Percentiles rank a stretch among this genome's conserved stretches.
These are phyloP conservation scores for Lecanicillium sp. DNA, from an alignment of 2,329 filamentous ascomycete genomes.

Conservation along the genomic window DNA sequence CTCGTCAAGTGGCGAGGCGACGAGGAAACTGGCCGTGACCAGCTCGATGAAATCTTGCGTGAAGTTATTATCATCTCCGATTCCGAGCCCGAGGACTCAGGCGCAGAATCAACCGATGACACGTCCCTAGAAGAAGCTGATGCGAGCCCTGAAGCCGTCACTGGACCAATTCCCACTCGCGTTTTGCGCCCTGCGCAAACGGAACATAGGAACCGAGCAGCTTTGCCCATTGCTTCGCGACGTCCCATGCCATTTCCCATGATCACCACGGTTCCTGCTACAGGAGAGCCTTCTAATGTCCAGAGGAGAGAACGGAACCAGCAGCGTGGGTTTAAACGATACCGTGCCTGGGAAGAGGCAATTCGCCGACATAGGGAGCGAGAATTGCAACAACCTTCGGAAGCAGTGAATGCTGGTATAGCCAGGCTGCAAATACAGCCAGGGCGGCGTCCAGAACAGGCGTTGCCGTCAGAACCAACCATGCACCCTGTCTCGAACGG, in stretches of 20 bases:
- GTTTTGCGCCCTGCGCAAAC: too few relatives aligned
- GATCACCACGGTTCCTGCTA: too few relatives aligned
- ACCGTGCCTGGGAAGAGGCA: slow-evolving; percentile 35
- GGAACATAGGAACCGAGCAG: too few relatives aligned
- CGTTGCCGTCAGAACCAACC: too few relatives aligned
- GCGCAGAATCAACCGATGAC: slow-evolving; percentile 24
- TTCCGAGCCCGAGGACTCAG: slow-evolving; percentile 39
- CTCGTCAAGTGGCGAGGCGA: slow-evolving; percentile 67
- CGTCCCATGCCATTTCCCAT: too few relatives aligned
- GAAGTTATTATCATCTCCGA: slow-evolving; percentile 62
- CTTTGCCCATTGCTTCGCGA: too few relatives aligned
- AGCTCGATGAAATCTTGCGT: slow-evolving; percentile 58
- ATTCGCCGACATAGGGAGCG: slow-evolving; percentile 22
- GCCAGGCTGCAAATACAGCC: too few relatives aligned
- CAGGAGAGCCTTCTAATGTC: background rate
- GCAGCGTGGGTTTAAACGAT: slow-evolving; percentile 39
- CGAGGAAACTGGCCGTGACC: slow-evolving; percentile 60
- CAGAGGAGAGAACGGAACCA: slow-evolving; percentile 22
- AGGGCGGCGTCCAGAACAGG: too few relatives aligned
- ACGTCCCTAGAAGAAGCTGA: slow-evolving; percentile 18
- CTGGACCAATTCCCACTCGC: too few relatives aligned
- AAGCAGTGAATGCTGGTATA: slow-evolving; percentile 2
- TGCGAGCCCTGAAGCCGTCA: too few relatives aligned
- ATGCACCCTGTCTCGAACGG: too few relatives aligned
- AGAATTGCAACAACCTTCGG: slow-evolving; percentile 3